Evolutionary conservation across 371 early-diverging fungal species (phyloP), one percentile per base, ranked within the genome.

Genomic region (Haplosporangium sp.): DNA sequence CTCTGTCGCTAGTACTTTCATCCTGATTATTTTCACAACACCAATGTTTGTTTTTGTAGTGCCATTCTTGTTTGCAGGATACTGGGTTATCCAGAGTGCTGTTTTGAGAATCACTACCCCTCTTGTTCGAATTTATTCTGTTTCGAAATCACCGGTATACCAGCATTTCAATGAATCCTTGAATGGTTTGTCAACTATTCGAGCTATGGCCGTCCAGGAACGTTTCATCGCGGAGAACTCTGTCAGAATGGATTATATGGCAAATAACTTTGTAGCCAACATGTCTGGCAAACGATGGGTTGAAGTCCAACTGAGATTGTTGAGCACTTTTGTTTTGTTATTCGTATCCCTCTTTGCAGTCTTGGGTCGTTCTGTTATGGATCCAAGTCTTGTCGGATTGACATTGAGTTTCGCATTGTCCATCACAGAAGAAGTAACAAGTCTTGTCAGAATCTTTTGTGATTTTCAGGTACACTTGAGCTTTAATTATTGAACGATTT

Each of bases 211-310:
- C n/a, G 89, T 91, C 64, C 83, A 88, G 67, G 63, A 73, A 0
- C 89, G 96, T 2, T 99, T 99, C 76, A 85, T 90, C 4, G 72
- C 65, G 37, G 90, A 90, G 61, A 96, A 94, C 77, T 91, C 94
- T 68, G 61, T 70, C n/a, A 87, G 91, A 57, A 74, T 96, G 42
- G 97, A 97, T 72, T 84, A 85, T 68, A 96, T 96, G 77, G 91
- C 91, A 71, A 88, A 88, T 52, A 96, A 95, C 0, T 94, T 92
- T 69, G 94, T 92, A 83, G 93, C 96, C 2, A 91, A 89, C 5
- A 84, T 96, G 40, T 87, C 91, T 0, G 88, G 92, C 59, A 96
- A 96, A 65, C 94, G 98, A 48, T 98, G 98, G 95, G 81, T 97
- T 17, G 96, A 96, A 40, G 90, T 97, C 13, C 93, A 98, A 40